Evolutionary conservation across 225 moss, liverwort and hornwort species (phyloP), one percentile per base, ranked within the genome.

Genomic region (Antitrichia curtipendula): DNA sequence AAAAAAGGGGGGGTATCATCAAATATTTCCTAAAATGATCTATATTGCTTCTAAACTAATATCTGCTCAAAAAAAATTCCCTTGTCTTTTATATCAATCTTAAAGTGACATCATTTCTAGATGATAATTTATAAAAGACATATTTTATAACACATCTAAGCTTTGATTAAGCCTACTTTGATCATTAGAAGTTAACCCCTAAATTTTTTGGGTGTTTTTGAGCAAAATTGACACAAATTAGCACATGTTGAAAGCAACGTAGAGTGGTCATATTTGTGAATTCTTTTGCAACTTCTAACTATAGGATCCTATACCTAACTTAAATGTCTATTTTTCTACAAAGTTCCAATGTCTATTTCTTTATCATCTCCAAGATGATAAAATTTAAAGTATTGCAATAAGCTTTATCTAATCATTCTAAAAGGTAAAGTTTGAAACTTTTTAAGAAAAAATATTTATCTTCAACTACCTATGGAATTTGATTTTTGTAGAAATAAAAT

Each of bases 1-100:
- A 2, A 50, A 12, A 34, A 13, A 0, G 32, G 0, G 1, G 2
- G 2, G 1, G 8, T 50, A 32, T 50, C 13, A 50, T 50, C 21
- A 32, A 74, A 50, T 50, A 50, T 74, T 38, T 7, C 2, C 31
- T 49, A 49, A 12, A 19, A 10, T 11, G 2, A 29, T 31, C 43
- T 29, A 7, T 47, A 9, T 6, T 2, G 1, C 29, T 71, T 27
- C 0, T 31, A 0, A 49, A 7, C 4, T 31, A 49, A 32, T 20
- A 50, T 34, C 50, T 21, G 34, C 3, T 34, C 7, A 50, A 20
- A 19, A 75, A 2, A 75, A 75, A 50, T 13, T 1, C 32, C 2
- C 32, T 19, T 3, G 2, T 20, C 4, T 31, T 74, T 13, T 4
- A 0, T 50, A 1, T 20, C 2, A 1, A 32, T 32, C 3, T 75